phyloP scores from a whole-genome alignment of 2,329 filamentous ascomycete genomes.

The Bipolaris gigantea region DNA sequence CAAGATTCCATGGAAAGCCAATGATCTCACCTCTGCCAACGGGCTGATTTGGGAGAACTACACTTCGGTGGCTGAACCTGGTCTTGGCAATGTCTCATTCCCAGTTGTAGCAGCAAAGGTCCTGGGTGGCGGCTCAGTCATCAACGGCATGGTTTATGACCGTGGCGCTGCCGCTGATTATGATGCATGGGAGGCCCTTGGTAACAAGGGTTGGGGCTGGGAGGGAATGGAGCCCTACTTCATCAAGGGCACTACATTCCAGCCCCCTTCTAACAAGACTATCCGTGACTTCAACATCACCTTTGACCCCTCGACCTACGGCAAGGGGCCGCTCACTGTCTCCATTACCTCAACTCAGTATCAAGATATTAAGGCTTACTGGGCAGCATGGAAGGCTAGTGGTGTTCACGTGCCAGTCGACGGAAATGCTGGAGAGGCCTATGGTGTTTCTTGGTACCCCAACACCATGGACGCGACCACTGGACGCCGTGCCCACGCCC shows the following conservation, averaged over 20 bases:
- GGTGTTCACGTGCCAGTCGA: constrained; percentile 22
- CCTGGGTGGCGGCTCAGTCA: constrained; percentile 31
- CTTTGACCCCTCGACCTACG: constrained; percentile 29
- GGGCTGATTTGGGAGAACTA: constrained; percentile 28
- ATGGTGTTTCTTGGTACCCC: constrained; percentile 29
- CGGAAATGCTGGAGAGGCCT: constrained; percentile 29
- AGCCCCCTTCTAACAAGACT: constrained; percentile 23
- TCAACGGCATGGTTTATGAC: constrained; percentile 46
- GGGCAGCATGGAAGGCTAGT: constrained; percentile 28
- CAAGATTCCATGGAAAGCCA: constrained; percentile 34
- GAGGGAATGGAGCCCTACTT: constrained; percentile 45
- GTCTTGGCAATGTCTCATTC: constrained; percentile 25
- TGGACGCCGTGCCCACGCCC: constrained; percentile 28
- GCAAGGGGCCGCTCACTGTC: constrained; percentile 30
- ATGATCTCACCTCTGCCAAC: constrained; percentile 23
- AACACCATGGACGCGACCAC: constrained; percentile 35
- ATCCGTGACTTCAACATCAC: constrained; percentile 31
- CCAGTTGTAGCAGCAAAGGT: constrained; percentile 31
- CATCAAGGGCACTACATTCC: constrained; percentile 34
- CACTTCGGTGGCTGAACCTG: constrained; percentile 26
- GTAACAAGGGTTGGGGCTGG: constrained; percentile 63
- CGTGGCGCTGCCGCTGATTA: constrained; percentile 41
- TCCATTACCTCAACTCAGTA: constrained; percentile 34
- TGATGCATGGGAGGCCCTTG: constrained; percentile 61
- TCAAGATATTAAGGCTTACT: constrained; percentile 30